These are phyloP conservation scores for Basidiobolus heterosporus DNA, from an alignment of 371 early-diverging fungal genomes.

Conservation along the genomic window DNA sequence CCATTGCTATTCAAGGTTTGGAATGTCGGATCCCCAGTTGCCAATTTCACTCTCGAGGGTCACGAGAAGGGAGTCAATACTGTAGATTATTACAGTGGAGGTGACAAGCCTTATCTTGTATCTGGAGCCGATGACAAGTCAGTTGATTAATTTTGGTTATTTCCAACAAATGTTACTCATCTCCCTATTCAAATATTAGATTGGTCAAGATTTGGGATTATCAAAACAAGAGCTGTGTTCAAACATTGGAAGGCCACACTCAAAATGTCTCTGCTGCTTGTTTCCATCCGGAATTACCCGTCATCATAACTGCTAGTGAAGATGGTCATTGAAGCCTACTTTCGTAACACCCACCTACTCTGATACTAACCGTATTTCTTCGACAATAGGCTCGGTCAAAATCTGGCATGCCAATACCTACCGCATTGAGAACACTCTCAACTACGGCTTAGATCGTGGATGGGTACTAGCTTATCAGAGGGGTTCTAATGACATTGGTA, in stretches of 20 bases:
- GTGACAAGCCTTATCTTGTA: conserved; percentile 88
- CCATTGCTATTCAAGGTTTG: conserved; percentile 39
- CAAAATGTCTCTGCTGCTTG: conserved; percentile 90
- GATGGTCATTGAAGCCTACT: conserved; percentile 79
- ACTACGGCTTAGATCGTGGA: conserved; percentile 90
- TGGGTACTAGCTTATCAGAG: conserved; percentile 82
- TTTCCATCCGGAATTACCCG: conserved; percentile 95
- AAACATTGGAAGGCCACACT: conserved; percentile 93
- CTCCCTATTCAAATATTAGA: conserved; percentile 7
- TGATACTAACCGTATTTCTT: not conserved
- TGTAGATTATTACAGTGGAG: conserved; percentile 87
- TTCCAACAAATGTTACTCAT: not conserved
- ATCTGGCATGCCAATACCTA: conserved; percentile 97
- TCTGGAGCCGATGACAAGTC: conserved; percentile 84
- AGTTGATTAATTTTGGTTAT: not conserved
- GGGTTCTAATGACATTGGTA: conserved; percentile 77
- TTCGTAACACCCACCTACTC: no score
- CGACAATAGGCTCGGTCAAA: conserved; percentile 46
- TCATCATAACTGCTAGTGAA: conserved; percentile 90
- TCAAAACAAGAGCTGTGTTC: conserved; percentile 95
- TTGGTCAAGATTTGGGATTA: conserved; percentile 98
- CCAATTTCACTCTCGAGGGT: conserved; percentile 89
- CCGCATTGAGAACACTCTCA: conserved; percentile 83
- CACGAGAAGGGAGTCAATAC: conserved; percentile 90
- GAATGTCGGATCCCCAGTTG: conserved; percentile 59